These are phyloP conservation scores for Cyberlindnera xishuangbannaensis DNA, from an alignment of 805 yeast species.

Conservation along the genomic window DNA sequence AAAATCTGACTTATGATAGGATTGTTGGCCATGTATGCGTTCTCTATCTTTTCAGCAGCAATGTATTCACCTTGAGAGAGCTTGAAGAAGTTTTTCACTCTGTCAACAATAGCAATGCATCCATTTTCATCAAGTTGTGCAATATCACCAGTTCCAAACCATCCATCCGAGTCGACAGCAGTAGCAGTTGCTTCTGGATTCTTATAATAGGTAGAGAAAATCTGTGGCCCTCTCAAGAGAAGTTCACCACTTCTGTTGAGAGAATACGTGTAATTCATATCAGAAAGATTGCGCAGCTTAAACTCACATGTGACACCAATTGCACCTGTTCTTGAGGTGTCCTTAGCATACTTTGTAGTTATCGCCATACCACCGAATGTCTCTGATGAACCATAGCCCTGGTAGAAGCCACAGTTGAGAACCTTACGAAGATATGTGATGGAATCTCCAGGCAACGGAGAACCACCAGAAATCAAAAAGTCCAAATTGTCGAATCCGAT, in stretches of 20 bases:
- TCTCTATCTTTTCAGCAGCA: conserved; percentile 73
- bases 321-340: conserved; percentile 51
- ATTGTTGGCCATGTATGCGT: conserved; percentile 47
- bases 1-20: conserved; percentile 49
- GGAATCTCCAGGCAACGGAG: conserved; percentile 63
- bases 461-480: conserved; percentile 51
- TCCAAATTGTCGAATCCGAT: conserved; percentile 43
- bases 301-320: conserved; percentile 50
- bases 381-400: conserved; percentile 78
- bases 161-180: conserved; percentile 50
- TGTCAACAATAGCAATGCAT: conserved; percentile 55
- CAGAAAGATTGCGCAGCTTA: conserved; percentile 58
- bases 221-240: conserved; percentile 58
- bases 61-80: conserved; percentile 62
- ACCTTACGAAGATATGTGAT: conserved; percentile 57
- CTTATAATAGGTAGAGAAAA: conserved; percentile 51
- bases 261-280: conserved; percentile 45
- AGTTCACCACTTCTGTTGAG: conserved; percentile 53
- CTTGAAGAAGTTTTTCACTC: conserved; percentile 77
- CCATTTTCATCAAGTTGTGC: conserved; percentile 48
- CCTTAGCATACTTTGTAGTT: conserved; percentile 43
- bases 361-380: conserved; percentile 56
- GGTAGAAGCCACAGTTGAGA: conserved; percentile 47
- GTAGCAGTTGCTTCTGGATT: conserved; percentile 48
- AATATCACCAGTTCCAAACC: conserved; percentile 68